Evolutionary conservation across 129 eudicot species (phyloP).

Genomic region (Tagetes patula): DNA sequence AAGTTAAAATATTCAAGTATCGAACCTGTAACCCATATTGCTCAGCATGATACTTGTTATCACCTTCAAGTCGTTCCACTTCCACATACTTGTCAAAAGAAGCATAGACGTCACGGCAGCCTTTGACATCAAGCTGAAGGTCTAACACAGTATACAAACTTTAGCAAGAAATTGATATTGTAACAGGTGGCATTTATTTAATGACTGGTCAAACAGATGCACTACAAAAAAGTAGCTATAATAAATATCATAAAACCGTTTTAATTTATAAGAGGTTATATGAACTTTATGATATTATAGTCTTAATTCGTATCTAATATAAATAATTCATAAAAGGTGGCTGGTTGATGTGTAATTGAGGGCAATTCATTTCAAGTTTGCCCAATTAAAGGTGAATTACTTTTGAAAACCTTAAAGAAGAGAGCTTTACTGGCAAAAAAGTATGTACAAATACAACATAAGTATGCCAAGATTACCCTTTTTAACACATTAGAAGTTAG

Average conservation of each 20-base stretch:
- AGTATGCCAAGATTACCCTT: not conserved
- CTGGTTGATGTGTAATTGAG: not conserved
- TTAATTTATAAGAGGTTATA: not conserved
- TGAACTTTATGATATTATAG: not conserved
- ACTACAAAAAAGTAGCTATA: conserved; percentile 4
- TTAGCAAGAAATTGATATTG: conserved; percentile 10
- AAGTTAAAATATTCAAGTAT: conserved; percentile 17
- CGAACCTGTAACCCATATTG: conserved; percentile 85
- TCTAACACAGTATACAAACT: conserved; percentile 44
- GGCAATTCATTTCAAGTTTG: not conserved
- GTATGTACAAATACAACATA: not conserved
- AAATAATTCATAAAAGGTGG: not conserved
- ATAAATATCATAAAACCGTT: not conserved
- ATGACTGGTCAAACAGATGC: not conserved
- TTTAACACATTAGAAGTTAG: not conserved
- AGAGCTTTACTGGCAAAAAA: not conserved
- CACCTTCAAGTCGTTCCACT: conserved; percentile 93
- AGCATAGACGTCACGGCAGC: conserved; percentile 92
- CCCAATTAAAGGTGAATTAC: not conserved
- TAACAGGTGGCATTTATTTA: not conserved
- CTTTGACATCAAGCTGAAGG: conserved; percentile 98
- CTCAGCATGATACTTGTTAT: conserved; percentile 92
- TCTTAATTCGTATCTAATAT: not conserved
- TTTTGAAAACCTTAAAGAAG: not conserved
- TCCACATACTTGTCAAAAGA: conserved; percentile 98